These are phyloP conservation scores for Kuraishia ogatae DNA, from an alignment of 805 yeast species.

Conservation along the genomic window DNA sequence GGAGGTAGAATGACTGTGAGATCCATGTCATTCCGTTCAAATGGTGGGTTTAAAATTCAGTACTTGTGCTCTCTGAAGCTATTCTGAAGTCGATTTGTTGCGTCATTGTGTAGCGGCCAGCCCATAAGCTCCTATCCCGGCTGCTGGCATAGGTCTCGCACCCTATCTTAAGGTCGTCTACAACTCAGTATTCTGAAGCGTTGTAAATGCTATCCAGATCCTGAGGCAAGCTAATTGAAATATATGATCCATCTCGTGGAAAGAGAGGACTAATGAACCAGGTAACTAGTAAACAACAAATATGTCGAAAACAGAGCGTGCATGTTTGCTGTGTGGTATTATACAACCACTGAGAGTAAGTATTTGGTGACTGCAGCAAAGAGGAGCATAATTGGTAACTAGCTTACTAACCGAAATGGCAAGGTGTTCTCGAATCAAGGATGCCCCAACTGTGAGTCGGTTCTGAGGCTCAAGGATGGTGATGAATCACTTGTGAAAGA, in stretches of 20 bases:
- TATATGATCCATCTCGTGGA: not conserved
- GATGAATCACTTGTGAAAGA: constrained; percentile 83
- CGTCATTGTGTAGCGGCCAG: no score
- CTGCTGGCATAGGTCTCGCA: not conserved
- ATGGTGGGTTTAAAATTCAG: no score
- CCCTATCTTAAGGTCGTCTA: not conserved
- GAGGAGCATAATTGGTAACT: not conserved
- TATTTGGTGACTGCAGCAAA: constrained; percentile 5
- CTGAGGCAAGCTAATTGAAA: not conserved
- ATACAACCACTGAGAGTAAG: constrained; percentile 69
- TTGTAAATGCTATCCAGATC: not conserved
- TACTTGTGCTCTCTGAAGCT: no score
- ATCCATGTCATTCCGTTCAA: no score
- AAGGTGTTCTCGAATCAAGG: constrained; percentile 72
- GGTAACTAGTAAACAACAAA: not conserved
- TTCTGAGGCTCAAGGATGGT: constrained; percentile 64
- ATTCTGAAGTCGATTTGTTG: no score
- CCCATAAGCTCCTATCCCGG: no score
- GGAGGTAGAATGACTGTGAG: not conserved
- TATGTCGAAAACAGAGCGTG: constrained; percentile 20
- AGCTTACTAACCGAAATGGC: not conserved
- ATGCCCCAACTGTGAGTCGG: constrained; percentile 93
- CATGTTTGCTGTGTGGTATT: constrained; percentile 95
- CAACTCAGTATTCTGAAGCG: not conserved
- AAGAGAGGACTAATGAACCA: not conserved